Conservation (phyloP, 257 asterid genomes). For the Solanum peruvianum region DNA sequence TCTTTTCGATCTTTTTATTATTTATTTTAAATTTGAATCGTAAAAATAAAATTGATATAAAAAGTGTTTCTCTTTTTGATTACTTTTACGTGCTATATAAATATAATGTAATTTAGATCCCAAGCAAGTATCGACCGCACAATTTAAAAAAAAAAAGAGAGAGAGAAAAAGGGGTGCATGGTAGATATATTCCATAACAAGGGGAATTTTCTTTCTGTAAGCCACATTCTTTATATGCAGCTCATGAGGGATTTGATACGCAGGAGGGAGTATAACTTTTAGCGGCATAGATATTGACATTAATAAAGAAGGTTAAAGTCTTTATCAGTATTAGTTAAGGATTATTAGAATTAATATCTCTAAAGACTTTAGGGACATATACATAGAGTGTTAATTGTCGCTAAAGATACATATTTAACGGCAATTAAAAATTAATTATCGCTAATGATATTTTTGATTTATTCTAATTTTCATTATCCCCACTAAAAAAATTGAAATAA, state of each 20-base stretch:
- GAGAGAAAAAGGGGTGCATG: neutral
- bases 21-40: neutral
- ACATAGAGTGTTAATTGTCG: too few relatives aligned
- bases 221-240: neutral
- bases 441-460: too few relatives aligned
- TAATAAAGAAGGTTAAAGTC: too few relatives aligned
- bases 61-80: neutral
- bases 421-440: too few relatives aligned
- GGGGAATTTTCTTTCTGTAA: slow-evolving; percentile 11
- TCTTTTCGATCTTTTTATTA: neutral
- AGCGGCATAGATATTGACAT: too few relatives aligned
- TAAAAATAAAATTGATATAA: neutral
- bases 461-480: neutral
- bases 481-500: neutral
- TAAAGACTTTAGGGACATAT: too few relatives aligned
- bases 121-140: neutral
- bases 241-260: neutral
- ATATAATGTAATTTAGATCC: neutral
- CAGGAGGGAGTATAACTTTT: neutral
- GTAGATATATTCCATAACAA: slow-evolving; percentile 5
- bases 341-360: too few relatives aligned
- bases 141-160: too few relatives aligned
- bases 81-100: neutral
- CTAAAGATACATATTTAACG: too few relatives aligned
- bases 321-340: too few relatives aligned